Conservation (phyloP, 176 grass and related monocot genomes). For the Cocos nucifera region DNA sequence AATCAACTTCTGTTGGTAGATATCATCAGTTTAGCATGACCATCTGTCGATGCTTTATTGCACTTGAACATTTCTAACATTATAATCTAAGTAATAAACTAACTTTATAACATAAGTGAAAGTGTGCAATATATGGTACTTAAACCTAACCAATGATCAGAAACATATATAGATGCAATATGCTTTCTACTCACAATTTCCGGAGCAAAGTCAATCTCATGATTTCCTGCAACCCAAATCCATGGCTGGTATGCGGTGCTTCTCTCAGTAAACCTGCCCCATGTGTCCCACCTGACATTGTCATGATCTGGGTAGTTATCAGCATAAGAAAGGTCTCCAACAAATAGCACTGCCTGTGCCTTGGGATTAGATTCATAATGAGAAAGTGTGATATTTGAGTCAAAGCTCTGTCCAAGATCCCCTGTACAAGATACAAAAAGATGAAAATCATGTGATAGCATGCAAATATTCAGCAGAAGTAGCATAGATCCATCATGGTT, state of each 20-base stretch:
- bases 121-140: no score
- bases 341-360: constrained; percentile 57
- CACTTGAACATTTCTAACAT: no score
- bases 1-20: no score
- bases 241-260: constrained; percentile 87
- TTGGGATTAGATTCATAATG: constrained; percentile 73
- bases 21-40: no score
- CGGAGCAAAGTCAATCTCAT: constrained; percentile 82
- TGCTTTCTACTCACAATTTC: constrained; percentile 50
- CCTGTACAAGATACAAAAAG: constrained; percentile 37
- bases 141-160: no score
- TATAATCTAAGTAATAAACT: no score
- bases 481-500: no score
- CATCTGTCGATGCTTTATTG: no score
- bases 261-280: constrained; percentile 82
- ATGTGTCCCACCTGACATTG: constrained; percentile 93
- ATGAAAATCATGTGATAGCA: not conserved
- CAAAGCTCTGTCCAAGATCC: constrained; percentile 82
- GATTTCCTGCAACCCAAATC: constrained; percentile 96
- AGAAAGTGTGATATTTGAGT: constrained; percentile 62
- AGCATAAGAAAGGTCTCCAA: constrained; percentile 76
- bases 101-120: no score
- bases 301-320: constrained; percentile 77
- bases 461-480: no score
- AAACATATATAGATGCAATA: not conserved